Evolutionary conservation across 2,329 filamentous ascomycete species (phyloP).

Genomic region (Fusarium sp.): DNA sequence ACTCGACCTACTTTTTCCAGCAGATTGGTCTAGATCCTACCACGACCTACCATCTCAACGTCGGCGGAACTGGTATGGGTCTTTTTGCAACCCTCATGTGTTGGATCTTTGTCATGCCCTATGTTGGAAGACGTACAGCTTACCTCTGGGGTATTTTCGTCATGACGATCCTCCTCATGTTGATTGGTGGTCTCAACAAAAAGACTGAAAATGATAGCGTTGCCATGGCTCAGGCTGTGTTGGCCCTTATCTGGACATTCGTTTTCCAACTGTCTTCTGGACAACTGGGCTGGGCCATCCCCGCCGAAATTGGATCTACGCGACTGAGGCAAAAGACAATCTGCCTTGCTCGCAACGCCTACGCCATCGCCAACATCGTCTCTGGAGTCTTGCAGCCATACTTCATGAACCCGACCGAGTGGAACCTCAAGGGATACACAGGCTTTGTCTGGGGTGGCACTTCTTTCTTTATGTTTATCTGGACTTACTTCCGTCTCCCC

Average conservation of each 20-base stretch:
- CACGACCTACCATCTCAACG: conserved; percentile 48
- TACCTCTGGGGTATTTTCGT: conserved; percentile 57
- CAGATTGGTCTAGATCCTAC: conserved; percentile 47
- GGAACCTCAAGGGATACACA: conserved; percentile 52
- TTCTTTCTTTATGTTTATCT: conserved; percentile 39
- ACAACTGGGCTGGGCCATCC: conserved; percentile 49
- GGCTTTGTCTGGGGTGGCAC: conserved; percentile 51
- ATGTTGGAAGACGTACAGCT: conserved; percentile 57
- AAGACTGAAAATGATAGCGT: conserved; percentile 37
- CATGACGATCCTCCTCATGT: conserved; percentile 51
- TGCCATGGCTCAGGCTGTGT: conserved; percentile 48
- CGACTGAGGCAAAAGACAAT: conserved; percentile 47
- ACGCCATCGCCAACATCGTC: conserved; percentile 32
- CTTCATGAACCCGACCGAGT: conserved; percentile 52
- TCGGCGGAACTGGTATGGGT: conserved; percentile 53
- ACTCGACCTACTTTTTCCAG: conserved; percentile 56
- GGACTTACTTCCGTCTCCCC: conserved; percentile 60
- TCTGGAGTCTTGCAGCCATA: conserved; percentile 45
- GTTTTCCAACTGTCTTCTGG: conserved; percentile 51
- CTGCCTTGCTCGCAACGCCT: conserved; percentile 45
- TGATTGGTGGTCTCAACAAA: conserved; percentile 56
- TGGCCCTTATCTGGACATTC: conserved; percentile 49
- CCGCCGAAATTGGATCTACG: conserved; percentile 47
- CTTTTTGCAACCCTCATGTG: conserved; percentile 56
- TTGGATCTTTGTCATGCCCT: conserved; percentile 54